phyloP scores from a whole-genome alignment of 23 red algal genomes.

The Pyropia yezoensis region DNA sequence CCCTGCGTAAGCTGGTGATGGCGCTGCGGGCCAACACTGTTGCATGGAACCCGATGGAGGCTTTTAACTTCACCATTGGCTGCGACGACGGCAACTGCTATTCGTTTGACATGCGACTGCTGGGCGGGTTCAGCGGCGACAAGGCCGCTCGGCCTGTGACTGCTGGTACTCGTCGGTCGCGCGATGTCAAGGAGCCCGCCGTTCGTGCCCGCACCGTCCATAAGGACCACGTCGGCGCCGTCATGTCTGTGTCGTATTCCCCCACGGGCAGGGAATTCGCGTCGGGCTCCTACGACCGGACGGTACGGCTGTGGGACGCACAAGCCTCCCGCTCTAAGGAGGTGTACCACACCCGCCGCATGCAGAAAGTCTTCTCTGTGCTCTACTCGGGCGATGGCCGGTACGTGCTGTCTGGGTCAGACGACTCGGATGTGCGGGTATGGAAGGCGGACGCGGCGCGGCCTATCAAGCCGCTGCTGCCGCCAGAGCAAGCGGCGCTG shows the following conservation, averaged over 20 bases:
- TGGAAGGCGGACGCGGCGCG: conserved; percentile 81
- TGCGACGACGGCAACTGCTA: conserved; percentile 91
- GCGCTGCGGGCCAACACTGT: conserved; percentile 69
- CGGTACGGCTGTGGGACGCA: conserved; percentile 65
- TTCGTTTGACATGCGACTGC: conserved; percentile 69
- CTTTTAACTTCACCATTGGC: conserved; percentile 71
- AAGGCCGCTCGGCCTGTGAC: no score
- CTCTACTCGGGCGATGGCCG: conserved; percentile 58
- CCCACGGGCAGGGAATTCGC: conserved; percentile 86
- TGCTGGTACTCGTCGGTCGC: background rate
- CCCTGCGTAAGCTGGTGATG: conserved; percentile 58
- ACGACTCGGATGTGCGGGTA: conserved; percentile 93
- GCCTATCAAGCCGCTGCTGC: conserved; percentile 71
- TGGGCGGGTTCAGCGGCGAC: conserved; percentile 9
- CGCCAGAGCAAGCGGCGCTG: conserved; percentile 45
- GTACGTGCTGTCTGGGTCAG: conserved; percentile 75
- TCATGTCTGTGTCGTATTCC: conserved; percentile 80
- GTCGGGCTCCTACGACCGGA: conserved; percentile 85
- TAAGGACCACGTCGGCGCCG: conserved; percentile 72
- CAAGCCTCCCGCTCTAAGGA: conserved; percentile 26
- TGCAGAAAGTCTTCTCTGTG: conserved; percentile 89
- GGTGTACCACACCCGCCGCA: conserved; percentile 85
- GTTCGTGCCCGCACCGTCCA: conserved; percentile 38
- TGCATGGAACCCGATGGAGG: conserved; percentile 92
- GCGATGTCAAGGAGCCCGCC: no score